Evolutionary conservation across 2,329 filamentous ascomycete genomes (phyloP).

Genomic region (Akanthomyces muscarius): DNA sequence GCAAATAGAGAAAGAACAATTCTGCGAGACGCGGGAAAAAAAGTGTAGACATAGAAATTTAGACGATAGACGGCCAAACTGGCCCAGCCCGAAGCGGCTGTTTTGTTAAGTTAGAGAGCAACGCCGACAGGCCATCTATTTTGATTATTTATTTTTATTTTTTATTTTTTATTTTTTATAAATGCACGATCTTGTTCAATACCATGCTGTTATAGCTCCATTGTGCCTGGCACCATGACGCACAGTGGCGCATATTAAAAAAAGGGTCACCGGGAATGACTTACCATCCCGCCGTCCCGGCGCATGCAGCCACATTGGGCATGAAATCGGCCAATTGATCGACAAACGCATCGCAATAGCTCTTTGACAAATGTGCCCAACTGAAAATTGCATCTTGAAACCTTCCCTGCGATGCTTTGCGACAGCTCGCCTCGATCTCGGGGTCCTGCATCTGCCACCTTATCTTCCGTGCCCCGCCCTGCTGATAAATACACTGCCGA

Average conservation of each 20-base stretch:
- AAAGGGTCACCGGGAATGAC: background rate
- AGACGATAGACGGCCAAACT: slow-evolving; percentile 15
- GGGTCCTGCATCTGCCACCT: background rate
- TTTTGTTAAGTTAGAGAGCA: slow-evolving; percentile 12
- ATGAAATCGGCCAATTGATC: background rate
- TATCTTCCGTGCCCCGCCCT: background rate
- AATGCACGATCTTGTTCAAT: background rate
- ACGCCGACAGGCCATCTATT: background rate
- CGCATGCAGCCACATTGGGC: background rate
- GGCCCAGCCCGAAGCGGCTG: slow-evolving; percentile 9
- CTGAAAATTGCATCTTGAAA: too few relatives aligned
- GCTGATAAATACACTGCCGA: slow-evolving; percentile 15
- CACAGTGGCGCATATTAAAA: background rate
- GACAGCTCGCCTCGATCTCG: background rate
- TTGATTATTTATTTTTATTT: too few relatives aligned
- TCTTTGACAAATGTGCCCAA: too few relatives aligned
- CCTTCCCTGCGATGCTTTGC: background rate
- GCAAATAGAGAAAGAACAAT: slow-evolving; percentile 22
- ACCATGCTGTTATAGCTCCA: background rate
- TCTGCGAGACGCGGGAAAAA: slow-evolving; percentile 13
- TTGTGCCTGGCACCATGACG: background rate
- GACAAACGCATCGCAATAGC: background rate
- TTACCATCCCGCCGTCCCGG: background rate
- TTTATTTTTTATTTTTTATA: background rate
- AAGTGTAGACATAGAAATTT: slow-evolving; percentile 11